A percentile compares a stretch with the other conserved stretches of the same genome.
Evolutionary conservation across 148 eudicot genomes (phyloP).

Genomic region (Fagopyrum esculentum): DNA sequence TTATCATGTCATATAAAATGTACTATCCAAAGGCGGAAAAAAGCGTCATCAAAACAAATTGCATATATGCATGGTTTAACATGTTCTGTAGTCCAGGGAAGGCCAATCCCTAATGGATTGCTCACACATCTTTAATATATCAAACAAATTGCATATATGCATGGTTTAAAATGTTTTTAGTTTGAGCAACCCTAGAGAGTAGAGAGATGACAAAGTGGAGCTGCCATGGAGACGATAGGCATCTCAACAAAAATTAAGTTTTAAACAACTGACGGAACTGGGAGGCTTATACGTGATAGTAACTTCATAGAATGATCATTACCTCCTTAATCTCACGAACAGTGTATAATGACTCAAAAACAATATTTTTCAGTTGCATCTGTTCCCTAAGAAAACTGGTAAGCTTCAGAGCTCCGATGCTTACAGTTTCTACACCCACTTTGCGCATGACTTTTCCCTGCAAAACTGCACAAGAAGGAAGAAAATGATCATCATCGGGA

Average conservation of each 20-base stretch:
- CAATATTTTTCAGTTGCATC: constrained; percentile 69
- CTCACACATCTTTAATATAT: no score
- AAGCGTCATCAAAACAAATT: neutral
- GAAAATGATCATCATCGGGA: constrained; percentile 46
- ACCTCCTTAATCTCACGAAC: constrained; percentile 91
- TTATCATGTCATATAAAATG: neutral
- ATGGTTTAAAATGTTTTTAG: neutral
- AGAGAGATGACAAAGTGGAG: no score
- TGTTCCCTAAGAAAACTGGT: constrained; percentile 74
- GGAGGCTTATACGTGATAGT: neutral
- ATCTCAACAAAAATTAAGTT: no score
- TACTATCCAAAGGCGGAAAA: neutral
- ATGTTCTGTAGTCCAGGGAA: no score
- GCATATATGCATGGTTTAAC: neutral
- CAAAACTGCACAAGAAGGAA: constrained; percentile 38
- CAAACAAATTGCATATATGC: neutral
- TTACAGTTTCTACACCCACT: constrained; percentile 81
- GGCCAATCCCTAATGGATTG: no score
- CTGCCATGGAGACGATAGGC: no score
- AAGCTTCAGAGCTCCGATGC: constrained; percentile 82
- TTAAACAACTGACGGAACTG: neutral
- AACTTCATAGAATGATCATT: neutral
- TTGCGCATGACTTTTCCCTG: constrained; percentile 81
- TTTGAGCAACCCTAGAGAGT: no score
- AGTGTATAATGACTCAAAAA: constrained; percentile 71